Evolutionary conservation across 2,329 filamentous ascomycete genomes (phyloP).

Genomic region (Hirsutella rhossiliensis): DNA sequence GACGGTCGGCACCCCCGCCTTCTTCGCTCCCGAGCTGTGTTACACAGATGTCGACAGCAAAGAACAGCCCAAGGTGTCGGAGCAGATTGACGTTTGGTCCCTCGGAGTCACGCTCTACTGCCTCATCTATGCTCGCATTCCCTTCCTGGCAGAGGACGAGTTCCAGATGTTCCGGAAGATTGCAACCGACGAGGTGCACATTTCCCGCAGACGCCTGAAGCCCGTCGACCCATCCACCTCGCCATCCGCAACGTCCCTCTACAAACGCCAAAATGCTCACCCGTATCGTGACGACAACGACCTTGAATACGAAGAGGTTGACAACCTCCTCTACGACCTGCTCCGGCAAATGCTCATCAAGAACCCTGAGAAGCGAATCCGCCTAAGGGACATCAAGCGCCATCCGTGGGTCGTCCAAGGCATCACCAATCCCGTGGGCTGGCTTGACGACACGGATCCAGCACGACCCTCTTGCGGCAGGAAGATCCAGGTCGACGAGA

Average conservation of each 20-base stretch:
- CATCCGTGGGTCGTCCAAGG: conserved; percentile 84
- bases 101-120: conserved; percentile 93
- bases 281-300: conserved; percentile 68
- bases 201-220: conserved; percentile 70
- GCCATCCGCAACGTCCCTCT: conserved; percentile 40
- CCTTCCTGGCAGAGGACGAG: conserved; percentile 84
- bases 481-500: conserved; percentile 84
- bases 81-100: conserved; percentile 95
- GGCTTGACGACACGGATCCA: conserved; percentile 93
- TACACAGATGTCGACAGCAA: conserved; percentile 65
- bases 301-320: conserved; percentile 74
- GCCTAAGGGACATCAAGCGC: conserved; percentile 81
- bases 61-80: conserved; percentile 69
- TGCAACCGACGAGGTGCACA: conserved; percentile 83
- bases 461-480: conserved; percentile 64
- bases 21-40: conserved; percentile 94
- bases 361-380: conserved; percentile 80
- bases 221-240: conserved; percentile 54
- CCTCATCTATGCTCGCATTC: conserved; percentile 84
- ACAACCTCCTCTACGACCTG: conserved; percentile 68
- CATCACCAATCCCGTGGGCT: conserved; percentile 59
- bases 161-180: conserved; percentile 88
- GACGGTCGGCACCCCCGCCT: conserved; percentile 93
- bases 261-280: conserved; percentile 44
- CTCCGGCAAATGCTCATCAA: conserved; percentile 72